Conservation (phyloP, 2,329 filamentous ascomycete genomes). For the Ceratocystis smalleyi region DNA sequence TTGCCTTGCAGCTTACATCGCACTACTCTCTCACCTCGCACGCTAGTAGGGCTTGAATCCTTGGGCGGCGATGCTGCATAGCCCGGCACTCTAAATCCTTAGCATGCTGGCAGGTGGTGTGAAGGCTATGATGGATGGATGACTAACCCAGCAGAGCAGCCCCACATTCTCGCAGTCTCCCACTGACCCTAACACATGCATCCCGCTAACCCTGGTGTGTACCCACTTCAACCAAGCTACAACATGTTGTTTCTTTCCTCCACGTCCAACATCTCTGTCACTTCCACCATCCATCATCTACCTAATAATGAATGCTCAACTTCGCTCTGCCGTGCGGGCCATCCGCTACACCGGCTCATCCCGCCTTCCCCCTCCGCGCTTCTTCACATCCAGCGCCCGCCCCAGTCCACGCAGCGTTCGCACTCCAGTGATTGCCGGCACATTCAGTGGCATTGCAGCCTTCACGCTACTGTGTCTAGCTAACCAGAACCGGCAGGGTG, state of each 20-base stretch:
- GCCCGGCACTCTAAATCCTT: not conserved
- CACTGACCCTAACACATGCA: not conserved
- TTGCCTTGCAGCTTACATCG: not conserved
- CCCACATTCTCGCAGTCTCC: no score
- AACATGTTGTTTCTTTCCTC: not conserved
- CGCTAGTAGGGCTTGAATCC: not conserved
- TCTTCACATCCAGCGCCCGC: constrained; percentile 11
- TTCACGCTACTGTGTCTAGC: not conserved
- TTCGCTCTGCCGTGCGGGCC: constrained; percentile 10
- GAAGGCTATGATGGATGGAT: no score
- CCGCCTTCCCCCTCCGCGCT: not conserved
- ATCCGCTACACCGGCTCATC: not conserved
- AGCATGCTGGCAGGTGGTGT: no score
- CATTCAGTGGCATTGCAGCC: not conserved
- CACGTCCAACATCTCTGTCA: not conserved
- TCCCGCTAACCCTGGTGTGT: not conserved
- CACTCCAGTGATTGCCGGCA: not conserved
- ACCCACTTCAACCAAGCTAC: no score
- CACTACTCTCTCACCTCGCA: not conserved
- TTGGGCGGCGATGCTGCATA: not conserved
- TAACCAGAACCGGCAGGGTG: not conserved
- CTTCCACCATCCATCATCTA: not conserved
- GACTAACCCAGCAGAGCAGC: no score
- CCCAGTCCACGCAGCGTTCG: not conserved
- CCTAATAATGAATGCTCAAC: constrained; percentile 7